A percentile compares a stretch with the other conserved stretches of the same genome.
Evolutionary conservation across 176 grass and related monocot species (phyloP).

Genomic region (Eragrostis nindensis): DNA sequence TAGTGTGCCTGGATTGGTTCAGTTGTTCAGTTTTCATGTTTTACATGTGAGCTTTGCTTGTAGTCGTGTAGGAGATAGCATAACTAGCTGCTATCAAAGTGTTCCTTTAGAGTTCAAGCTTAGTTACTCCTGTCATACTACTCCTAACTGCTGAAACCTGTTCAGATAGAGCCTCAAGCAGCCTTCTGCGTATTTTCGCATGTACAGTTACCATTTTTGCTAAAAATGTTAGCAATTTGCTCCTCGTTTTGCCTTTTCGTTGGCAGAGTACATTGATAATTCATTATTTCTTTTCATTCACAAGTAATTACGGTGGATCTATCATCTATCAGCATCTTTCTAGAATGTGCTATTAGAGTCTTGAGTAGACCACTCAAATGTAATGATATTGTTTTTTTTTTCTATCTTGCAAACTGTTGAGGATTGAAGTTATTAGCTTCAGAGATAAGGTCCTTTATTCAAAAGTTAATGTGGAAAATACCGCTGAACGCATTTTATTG

Average conservation of each 20-base stretch:
- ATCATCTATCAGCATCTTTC: not conserved
- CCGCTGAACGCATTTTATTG: not conserved
- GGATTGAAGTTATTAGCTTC: not conserved
- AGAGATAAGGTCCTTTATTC: not conserved
- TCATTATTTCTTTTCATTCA: not conserved
- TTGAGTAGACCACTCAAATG: not conserved
- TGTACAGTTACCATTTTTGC: not conserved
- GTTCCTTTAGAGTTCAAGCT: not conserved
- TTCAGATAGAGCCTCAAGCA: not conserved
- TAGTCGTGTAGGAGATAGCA: not conserved
- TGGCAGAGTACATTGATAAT: not conserved
- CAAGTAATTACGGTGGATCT: constrained; percentile 16
- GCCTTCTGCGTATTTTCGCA: not conserved
- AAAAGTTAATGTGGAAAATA: constrained; percentile 13
- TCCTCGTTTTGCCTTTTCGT: not conserved
- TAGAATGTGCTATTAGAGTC: not conserved
- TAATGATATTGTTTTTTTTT: constrained; percentile 1
- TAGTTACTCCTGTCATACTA: not conserved
- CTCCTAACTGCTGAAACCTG: not conserved
- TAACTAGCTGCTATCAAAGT: not conserved
- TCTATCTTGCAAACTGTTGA: constrained; percentile 11
- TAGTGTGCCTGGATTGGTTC: not conserved
- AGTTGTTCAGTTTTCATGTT: not conserved
- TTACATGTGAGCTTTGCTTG: not conserved
- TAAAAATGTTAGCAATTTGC: not conserved